phyloP scores from a whole-genome alignment of 1,284 basidiomycete genomes.

The Trichosporon asahii region DNA sequence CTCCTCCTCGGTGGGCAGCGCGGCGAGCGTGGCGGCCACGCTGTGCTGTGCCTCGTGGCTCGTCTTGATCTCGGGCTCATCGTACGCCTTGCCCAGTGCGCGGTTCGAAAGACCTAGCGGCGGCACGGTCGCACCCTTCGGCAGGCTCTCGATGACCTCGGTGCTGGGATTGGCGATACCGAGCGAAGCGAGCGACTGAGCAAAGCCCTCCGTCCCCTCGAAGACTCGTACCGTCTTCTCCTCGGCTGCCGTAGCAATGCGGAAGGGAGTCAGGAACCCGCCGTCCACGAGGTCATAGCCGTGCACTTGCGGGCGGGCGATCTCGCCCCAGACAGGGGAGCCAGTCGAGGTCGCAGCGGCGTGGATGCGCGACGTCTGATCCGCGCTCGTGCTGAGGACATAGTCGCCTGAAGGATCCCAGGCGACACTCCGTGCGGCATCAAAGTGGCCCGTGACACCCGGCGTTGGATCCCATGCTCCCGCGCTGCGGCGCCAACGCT shows the following conservation, averaged over 20 bases:
- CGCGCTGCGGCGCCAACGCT: slow-evolving; percentile 63
- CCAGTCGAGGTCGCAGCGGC: slow-evolving; percentile 53
- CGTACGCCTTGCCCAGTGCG: slow-evolving; percentile 63
- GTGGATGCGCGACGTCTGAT: slow-evolving; percentile 86
- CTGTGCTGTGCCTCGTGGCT: slow-evolving; percentile 45
- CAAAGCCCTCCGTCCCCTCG: slow-evolving; percentile 76
- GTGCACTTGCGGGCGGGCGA: slow-evolving; percentile 86
- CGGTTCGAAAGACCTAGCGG: slow-evolving; percentile 71
- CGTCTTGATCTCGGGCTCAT: slow-evolving; percentile 30
- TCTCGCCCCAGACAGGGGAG: slow-evolving; percentile 70
- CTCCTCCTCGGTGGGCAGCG: slow-evolving; percentile 58
- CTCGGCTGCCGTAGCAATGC: slow-evolving; percentile 81
- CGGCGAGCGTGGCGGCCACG: slow-evolving; percentile 44
- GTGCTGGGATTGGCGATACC: slow-evolving; percentile 29
- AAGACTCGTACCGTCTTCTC: slow-evolving; percentile 90
- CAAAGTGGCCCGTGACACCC: slow-evolving; percentile 77
- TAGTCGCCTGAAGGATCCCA: slow-evolving; percentile 85
- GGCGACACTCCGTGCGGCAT: slow-evolving; percentile 68
- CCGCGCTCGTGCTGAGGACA: slow-evolving; percentile 73
- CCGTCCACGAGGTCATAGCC: slow-evolving; percentile 86
- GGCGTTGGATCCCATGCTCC: slow-evolving; percentile 69
- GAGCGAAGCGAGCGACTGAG: slow-evolving; percentile 59
- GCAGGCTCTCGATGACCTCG: slow-evolving; percentile 18
- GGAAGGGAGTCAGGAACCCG: slow-evolving; percentile 68
- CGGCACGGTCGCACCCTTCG: slow-evolving; percentile 65